Evolutionary conservation across 177 flowering plant genomes (phyloP).

Genomic region (Tripterygium wilfordii): DNA sequence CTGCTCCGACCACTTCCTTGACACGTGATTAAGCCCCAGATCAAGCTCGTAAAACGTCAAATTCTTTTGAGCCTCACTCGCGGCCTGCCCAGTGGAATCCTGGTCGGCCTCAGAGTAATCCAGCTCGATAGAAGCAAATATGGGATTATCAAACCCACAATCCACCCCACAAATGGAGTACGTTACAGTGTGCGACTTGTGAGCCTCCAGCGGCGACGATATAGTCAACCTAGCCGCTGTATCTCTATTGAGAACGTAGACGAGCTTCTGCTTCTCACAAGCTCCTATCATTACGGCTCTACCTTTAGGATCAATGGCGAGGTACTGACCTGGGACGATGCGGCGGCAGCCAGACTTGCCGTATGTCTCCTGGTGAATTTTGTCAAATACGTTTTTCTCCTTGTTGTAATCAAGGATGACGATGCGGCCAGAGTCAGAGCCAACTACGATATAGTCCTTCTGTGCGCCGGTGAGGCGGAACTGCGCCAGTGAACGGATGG

Average conservation of each 20-base stretch:
- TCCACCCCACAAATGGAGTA: conserved; percentile 89
- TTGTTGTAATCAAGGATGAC: conserved; percentile 89
- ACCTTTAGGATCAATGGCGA: conserved; percentile 92
- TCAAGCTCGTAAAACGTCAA: conserved; percentile 94
- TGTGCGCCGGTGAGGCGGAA: conserved; percentile 89
- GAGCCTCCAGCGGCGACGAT: conserved; percentile 92
- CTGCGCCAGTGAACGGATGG: conserved; percentile 79
- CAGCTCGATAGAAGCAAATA: conserved; percentile 95
- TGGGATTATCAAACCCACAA: conserved; percentile 95
- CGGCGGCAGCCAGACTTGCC: conserved; percentile 94
- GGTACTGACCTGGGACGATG: conserved; percentile 92
- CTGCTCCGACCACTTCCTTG: conserved; percentile 93
- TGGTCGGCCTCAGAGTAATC: conserved; percentile 97
- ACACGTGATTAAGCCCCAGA: conserved; percentile 93
- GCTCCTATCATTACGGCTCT: conserved; percentile 95
- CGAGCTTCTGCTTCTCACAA: conserved; percentile 97
- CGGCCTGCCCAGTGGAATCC: conserved; percentile 91
- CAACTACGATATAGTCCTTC: conserved; percentile 89
- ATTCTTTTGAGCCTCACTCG: conserved; percentile 90
- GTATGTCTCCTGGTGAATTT: conserved; percentile 91
- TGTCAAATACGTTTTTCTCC: conserved; percentile 78
- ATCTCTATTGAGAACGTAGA: conserved; percentile 94
- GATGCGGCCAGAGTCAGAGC: conserved; percentile 94
- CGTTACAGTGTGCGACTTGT: conserved; percentile 78
- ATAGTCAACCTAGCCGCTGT: conserved; percentile 92